A percentile compares a stretch with the other conserved stretches of the same genome.
phyloP scores from a whole-genome alignment of 768 basidiomycete species.

The Pisolithus tinctorius region DNA sequence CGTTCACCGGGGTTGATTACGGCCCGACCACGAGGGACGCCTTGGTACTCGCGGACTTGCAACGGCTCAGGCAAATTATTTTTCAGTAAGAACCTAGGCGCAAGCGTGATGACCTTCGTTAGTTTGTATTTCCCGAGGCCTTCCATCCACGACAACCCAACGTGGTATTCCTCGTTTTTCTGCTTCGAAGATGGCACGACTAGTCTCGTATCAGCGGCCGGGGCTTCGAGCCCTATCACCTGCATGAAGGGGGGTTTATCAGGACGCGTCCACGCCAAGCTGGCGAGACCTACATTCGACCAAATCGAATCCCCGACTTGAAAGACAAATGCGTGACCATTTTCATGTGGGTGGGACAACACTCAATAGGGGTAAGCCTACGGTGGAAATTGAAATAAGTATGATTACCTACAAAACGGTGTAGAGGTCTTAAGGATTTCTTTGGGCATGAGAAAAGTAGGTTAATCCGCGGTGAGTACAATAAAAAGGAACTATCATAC shows the following conservation, averaged over 20 bases:
- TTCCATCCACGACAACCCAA: constrained; percentile 88
- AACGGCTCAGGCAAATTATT: constrained; percentile 68
- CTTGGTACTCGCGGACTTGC: constrained; percentile 82
- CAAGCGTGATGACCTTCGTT: constrained; percentile 85
- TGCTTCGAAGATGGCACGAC: constrained; percentile 59
- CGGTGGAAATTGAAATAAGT: background rate
- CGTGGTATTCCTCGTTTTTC: constrained; percentile 61
- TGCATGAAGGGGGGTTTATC: constrained; percentile 21
- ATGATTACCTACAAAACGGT: constrained; percentile 69
- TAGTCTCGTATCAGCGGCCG: constrained; percentile 82
- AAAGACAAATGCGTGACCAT: constrained; percentile 80
- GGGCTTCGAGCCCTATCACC: constrained; percentile 87
- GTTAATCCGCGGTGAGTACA: constrained; percentile 8
- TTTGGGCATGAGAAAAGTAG: constrained; percentile 15
- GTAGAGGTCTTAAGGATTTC: constrained; percentile 45
- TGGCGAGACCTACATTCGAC: constrained; percentile 61
- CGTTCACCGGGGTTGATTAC: constrained; percentile 63
- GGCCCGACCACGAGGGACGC: constrained; percentile 53
- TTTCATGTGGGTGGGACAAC: constrained; percentile 75
- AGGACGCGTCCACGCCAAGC: constrained; percentile 1
- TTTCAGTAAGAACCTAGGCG: constrained; percentile 86
- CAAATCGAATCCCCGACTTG: constrained; percentile 76
- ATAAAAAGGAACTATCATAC: constrained; percentile 28
- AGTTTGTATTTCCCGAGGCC: constrained; percentile 97
- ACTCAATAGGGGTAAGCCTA: constrained; percentile 40